Evolutionary conservation across 2,329 filamentous ascomycete species (phyloP).

Genomic region (Xylaria polymorpha): DNA sequence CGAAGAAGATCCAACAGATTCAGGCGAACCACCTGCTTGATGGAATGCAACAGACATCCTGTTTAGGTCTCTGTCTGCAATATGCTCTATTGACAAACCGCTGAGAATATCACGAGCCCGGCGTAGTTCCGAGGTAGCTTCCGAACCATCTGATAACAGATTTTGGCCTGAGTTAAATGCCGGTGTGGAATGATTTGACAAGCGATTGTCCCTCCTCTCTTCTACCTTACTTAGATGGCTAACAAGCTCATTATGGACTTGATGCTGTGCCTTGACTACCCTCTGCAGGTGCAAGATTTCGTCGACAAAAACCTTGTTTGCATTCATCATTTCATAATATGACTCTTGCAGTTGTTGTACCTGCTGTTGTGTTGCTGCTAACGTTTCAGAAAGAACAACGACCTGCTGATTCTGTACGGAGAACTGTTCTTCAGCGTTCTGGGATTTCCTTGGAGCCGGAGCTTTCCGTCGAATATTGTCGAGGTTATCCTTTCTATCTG

Average conservation of each 20-base stretch:
- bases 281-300: slow-evolving; percentile 71
- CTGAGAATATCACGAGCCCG: slow-evolving; percentile 68
- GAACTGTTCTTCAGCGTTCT: slow-evolving; percentile 74
- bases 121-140: slow-evolving; percentile 63
- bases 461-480: slow-evolving; percentile 98
- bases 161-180: slow-evolving; percentile 55
- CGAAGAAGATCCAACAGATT: slow-evolving; percentile 60
- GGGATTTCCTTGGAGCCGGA: slow-evolving; percentile 84
- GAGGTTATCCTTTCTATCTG: slow-evolving; percentile 94
- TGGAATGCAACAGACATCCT: slow-evolving; percentile 64
- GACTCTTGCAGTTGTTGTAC: slow-evolving; percentile 87
- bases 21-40: slow-evolving; percentile 63
- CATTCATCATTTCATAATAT: slow-evolving; percentile 79
- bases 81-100: slow-evolving; percentile 62
- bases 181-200: slow-evolving; percentile 54
- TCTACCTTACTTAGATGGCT: slow-evolving; percentile 65
- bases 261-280: slow-evolving; percentile 67
- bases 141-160: slow-evolving; percentile 58
- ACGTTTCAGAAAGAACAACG: slow-evolving; percentile 86
- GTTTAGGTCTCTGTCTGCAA: slow-evolving; percentile 66
- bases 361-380: slow-evolving; percentile 91
- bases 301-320: slow-evolving; percentile 71
- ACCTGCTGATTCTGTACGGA: slow-evolving; percentile 84
- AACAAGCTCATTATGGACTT: slow-evolving; percentile 68
- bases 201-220: slow-evolving; percentile 57